phyloP scores from a whole-genome alignment of 2,329 filamentous ascomycete genomes.

The Anisogramma anomala region DNA sequence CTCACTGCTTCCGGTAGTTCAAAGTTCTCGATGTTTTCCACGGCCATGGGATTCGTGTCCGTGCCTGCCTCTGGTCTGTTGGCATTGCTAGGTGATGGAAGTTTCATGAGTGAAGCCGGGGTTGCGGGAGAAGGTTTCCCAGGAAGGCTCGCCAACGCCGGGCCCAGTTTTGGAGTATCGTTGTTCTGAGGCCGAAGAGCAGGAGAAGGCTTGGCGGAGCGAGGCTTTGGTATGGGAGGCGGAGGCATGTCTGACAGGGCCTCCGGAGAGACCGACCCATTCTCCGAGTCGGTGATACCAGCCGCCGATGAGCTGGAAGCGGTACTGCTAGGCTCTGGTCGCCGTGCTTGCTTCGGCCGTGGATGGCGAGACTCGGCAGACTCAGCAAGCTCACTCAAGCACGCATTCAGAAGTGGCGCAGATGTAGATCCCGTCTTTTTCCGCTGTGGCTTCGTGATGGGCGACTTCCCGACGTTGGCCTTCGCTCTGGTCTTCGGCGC shows the following conservation, averaged over 20 bases:
- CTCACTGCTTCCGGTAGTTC: conserved; percentile 63
- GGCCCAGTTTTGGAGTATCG: conserved; percentile 15
- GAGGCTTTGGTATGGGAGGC: conserved; percentile 53
- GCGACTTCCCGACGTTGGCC: conserved; percentile 53
- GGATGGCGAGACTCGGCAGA: conserved; percentile 30
- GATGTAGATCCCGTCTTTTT: conserved; percentile 42
- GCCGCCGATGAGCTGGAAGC: conserved; percentile 26
- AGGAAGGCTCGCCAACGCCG: conserved; percentile 18
- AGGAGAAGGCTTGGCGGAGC: conserved; percentile 55
- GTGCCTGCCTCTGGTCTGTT: conserved; percentile 33
- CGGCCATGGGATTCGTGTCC: conserved; percentile 29
- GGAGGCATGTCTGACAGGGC: conserved; percentile 55
- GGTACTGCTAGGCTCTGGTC: conserved; percentile 17
- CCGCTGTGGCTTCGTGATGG: conserved; percentile 57
- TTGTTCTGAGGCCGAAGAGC: conserved; percentile 47
- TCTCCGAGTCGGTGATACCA: conserved; percentile 46
- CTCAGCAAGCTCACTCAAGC: conserved; percentile 39
- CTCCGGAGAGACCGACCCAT: conserved; percentile 54
- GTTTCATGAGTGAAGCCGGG: conserved; percentile 77
- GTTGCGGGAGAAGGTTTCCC: conserved; percentile 58
- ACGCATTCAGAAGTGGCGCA: conserved; percentile 44
- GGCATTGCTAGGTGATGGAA: conserved; percentile 41
- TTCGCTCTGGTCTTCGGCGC: conserved; percentile 41
- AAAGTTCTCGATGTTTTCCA: conserved; percentile 45
- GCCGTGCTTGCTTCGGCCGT: conserved; percentile 27